Base-by-base conservation (phyloP, 768 basidiomycete genomes). In the Mycena rosella region DNA sequence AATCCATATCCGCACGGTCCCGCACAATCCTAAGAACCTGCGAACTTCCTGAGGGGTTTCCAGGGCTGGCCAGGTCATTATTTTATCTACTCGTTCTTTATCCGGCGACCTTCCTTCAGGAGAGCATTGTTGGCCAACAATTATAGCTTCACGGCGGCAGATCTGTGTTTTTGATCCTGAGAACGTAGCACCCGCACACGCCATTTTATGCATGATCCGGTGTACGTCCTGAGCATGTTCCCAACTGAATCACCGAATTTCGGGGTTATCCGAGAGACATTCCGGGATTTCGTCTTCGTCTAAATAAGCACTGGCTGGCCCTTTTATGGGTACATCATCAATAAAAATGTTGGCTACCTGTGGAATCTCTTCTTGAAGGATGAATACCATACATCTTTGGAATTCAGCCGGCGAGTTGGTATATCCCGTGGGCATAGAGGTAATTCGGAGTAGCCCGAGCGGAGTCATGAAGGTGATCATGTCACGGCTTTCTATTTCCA, bases 191-290 rank as follows among this genome's bases (percentile, higher is more conserved):
- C 81, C 76, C 0, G 73, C 60, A 30, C 76, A 72, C 29, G 76
- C 68, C 5, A 81, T 63, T 0, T 69, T 47, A 10, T 80, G 77
- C 14, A 80, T 51, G 4, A 83, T 68, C 0, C 74, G 55, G 38
- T 83, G 74, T 20, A 80, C 48, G 51, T 76, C 71, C 0, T 36
- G 5, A 0, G 77, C 73, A 63, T 82, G 78, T 49, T 84, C 78
- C 74, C 77, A 83, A 6, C 84, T 75, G 32, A 83, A 84, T 0
- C 72, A 47, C 11, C 71, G 54, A 26, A 76, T 76, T 15, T 64
- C 69, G 27, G 74, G 63, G 49, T 76, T 74, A 18, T 70, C 74
- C 8, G 51, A 20, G 5, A 74, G 20, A 8, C 53, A 32, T 45
- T 74, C 74, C 0, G 72, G 70, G 0, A 40, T 22, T 0, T 78